Percentiles rank a stretch among this genome's conserved stretches.
These are phyloP conservation scores for Saturnispora bothae DNA, from an alignment of 805 yeast genomes.

Conservation along the genomic window DNA sequence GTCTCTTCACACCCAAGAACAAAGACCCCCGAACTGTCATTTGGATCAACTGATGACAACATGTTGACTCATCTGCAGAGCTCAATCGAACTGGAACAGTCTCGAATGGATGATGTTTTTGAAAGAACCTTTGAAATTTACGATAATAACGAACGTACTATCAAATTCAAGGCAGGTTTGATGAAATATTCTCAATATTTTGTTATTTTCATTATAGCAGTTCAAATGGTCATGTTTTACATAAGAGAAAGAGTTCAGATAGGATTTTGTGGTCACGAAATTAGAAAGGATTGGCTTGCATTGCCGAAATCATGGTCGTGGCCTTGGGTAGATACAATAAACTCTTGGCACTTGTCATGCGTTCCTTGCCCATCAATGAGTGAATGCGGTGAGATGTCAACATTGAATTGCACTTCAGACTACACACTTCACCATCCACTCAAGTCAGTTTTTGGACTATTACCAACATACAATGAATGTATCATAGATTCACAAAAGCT, in stretches of 20 bases:
- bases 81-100: conserved; percentile 17
- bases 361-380: conserved; percentile 77
- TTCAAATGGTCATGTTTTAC: conserved; percentile 16
- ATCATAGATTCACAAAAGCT: conserved; percentile 69
- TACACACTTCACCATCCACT: conserved; percentile 43
- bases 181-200: conserved; percentile 3
- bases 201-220: neutral
- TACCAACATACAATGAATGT: conserved; percentile 60
- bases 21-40: conserved; percentile 16
- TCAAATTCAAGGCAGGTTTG: conserved; percentile 6
- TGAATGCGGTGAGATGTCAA: conserved; percentile 53
- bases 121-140: conserved; percentile 14
- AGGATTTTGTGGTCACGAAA: conserved; percentile 72
- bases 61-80: conserved; percentile 14
- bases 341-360: conserved; percentile 57
- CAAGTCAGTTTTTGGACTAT: conserved; percentile 40
- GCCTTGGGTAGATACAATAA: conserved; percentile 21
- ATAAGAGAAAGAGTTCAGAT: conserved; percentile 50
- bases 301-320: neutral
- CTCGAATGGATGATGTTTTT: conserved; percentile 19
- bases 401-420: conserved; percentile 65
- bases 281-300: conserved; percentile 17
- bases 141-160: conserved; percentile 2
- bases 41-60: conserved; percentile 9
- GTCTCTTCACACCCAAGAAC: neutral